A percentile compares a stretch with the other conserved stretches of the same genome.
phyloP scores from a whole-genome alignment of 139 green algal genomes.

The Micractinium conductrix region DNA sequence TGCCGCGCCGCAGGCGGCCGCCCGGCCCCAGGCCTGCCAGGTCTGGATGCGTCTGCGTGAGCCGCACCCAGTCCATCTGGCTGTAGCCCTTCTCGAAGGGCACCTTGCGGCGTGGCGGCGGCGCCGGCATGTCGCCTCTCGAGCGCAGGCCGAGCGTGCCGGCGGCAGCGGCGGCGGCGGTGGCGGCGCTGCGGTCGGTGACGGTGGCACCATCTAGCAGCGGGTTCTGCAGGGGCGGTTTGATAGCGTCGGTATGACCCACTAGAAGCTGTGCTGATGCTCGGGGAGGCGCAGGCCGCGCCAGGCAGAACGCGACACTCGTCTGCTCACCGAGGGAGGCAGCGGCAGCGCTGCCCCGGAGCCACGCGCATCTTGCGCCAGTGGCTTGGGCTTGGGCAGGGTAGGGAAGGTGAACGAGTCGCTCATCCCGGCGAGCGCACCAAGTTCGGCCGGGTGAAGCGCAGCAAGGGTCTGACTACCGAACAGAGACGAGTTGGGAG shows the following conservation, averaged over 20 bases:
- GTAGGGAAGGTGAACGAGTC: constrained; percentile 23
- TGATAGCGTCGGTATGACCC: too few species aligned
- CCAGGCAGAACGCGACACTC: background rate
- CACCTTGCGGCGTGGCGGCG: background rate
- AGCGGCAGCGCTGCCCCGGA: background rate
- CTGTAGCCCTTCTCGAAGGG: constrained; percentile 86
- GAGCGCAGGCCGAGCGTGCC: background rate
- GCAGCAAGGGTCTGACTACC: too few species aligned
- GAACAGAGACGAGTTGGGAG: too few species aligned
- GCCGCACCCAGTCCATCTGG: constrained; percentile 88
- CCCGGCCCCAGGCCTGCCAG: constrained; percentile 52
- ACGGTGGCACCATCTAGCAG: constrained; percentile 6
- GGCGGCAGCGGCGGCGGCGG: background rate
- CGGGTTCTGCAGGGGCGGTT: background rate
- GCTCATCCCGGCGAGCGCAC: too few species aligned
- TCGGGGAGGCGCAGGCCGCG: too few species aligned
- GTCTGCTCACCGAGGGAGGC: background rate
- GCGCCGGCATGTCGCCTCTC: background rate
- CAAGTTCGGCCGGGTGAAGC: too few species aligned
- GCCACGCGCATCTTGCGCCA: background rate
- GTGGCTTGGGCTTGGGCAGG: constrained; percentile 23
- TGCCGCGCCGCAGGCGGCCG: constrained; percentile 49
- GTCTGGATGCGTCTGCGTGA: constrained; percentile 46
- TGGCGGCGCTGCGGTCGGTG: background rate
- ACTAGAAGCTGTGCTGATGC: too few species aligned